Base-by-base conservation (phyloP, 306 rosid species). In the Cicer judaicum region DNA sequence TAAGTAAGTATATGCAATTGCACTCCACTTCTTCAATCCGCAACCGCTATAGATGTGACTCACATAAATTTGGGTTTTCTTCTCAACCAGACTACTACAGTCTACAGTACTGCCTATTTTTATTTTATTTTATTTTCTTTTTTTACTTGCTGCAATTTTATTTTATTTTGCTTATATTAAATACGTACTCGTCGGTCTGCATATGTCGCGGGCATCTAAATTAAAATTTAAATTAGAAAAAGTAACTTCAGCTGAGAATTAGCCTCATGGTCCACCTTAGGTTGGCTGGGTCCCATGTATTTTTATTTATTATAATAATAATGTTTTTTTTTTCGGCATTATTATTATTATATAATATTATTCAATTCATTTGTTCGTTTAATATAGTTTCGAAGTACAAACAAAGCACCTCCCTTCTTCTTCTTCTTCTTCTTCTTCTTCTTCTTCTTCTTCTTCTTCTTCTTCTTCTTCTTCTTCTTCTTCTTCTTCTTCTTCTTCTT, bases 41-140 rank as follows among this genome's bases (percentile, higher is more conserved):
- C 53, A 75, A 79, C 83, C 82, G 90, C 85, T 81, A 44, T 59
- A 75, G 84, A 81, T 61, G 84, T 68, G 91, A 85, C 74, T 80
- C 87, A 75, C 87, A 84, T 72, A 83, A 86, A 86, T 69, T 72
- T 62, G 68, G 73, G 18, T 7, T 39, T 19, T 53, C 34, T 29
- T 29, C 36, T 29, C 36, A 29, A 29, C 67, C 14, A 64, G 47
- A 62, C 36, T 29, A 2, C 55, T 5, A 21, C 24, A 8, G 55
- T 8, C 55, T 5, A 21, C 24, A 8, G 55, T 8, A 39, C 15
- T 29, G 42, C 49, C 60, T 38, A 49, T 24, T 61, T 68, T 9
- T 19, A 19, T 19, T 56, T 60, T 52, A 0, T 52, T 60, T 10
- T 10, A 2, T 55, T 5, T n/a, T n/a, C n/a, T n/a, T 4, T 7